Evolutionary conservation across 352 stramenopile genomes (phyloP), one percentile per base, ranked within the genome.

Genomic region (Pythium graminicola): DNA sequence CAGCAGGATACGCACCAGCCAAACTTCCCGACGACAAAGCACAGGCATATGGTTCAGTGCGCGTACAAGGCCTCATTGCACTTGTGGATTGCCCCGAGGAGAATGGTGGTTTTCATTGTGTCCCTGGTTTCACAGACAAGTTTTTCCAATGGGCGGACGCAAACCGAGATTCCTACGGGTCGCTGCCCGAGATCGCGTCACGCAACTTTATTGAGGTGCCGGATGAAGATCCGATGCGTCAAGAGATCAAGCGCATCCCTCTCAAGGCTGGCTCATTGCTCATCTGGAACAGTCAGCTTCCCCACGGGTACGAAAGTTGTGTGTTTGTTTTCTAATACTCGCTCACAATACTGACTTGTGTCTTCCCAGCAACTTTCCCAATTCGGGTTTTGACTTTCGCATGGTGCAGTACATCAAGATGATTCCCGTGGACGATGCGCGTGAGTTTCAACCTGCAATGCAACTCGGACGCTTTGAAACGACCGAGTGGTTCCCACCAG

Each of bases 401-500:
- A 75, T 75, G 69, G 69, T 78, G n/a, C 65, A 78, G 53, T 75
- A 75, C 57, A 42, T 78, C 55, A 78, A 78, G 43, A 78, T 78
- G 65, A 75, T 75, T 55, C 58, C 65, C 4, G 63, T 69, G 16
- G 54, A 61, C 31, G 63, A 75, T 40, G 64, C 64, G 23, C 60
- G 63, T 17, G 66, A 75, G 53, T 75, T 78, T 40, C 41, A 52
- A 24, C 63, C 66, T 0, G 69, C 63, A 20, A 73, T 72, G 63
- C 57, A 71, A 52, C 58, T 73, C 6, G 40, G 53, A 22, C 56
- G 54, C 22, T 78, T 78, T 48, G 53, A 71, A 14, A 58, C 32
- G 16, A 14, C 47, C 4, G 59, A 73, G 14, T 78, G 69, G 69
- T 75, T 78, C 48, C 65, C 69, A 6, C 10, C 51, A 0, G 63